Conservation (phyloP, 1,139 yeast genomes). For the Yamadazyma conglobata region DNA sequence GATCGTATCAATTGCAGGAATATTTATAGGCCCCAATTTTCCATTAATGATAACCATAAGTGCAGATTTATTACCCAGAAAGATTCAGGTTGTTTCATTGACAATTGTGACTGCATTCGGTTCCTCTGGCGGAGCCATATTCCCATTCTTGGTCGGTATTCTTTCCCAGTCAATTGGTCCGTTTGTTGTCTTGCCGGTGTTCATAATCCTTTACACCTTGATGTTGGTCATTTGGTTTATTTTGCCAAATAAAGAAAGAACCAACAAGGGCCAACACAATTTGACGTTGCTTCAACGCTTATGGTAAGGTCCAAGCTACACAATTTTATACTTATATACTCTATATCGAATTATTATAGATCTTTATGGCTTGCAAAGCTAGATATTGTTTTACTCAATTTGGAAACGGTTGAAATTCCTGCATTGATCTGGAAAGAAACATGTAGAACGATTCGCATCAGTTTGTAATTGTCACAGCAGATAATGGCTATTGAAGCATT, state of each 20-base stretch:
- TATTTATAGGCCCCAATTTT: constrained; percentile 52
- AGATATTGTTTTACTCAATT: no score
- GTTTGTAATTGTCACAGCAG: no score
- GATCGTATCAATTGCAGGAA: constrained; percentile 45
- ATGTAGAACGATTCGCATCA: no score
- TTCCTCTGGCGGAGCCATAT: constrained; percentile 56
- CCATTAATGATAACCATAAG: constrained; percentile 51
- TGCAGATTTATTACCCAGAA: constrained; percentile 48
- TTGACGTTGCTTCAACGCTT: constrained; percentile 19
- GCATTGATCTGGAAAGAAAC: no score
- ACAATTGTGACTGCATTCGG: constrained; percentile 60
- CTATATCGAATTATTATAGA: no score
- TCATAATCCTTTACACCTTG: constrained; percentile 35
- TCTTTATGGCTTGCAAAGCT: no score
- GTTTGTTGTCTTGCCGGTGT: constrained; percentile 53
- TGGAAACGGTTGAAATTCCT: no score
- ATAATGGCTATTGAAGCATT: constrained; percentile 40
- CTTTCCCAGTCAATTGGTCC: constrained; percentile 51
- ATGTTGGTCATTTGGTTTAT: constrained; percentile 44
- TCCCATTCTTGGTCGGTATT: constrained; percentile 56
- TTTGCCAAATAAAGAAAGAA: constrained; percentile 38
- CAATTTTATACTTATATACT: no score
- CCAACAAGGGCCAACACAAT: constrained; percentile 12
- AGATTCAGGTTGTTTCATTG: constrained; percentile 50
- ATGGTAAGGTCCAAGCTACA: no score